A percentile compares a stretch with the other conserved stretches of the same genome.
Conservation (phyloP, 192 early-diverging fungal genomes). For the Entrophospora sp. region DNA sequence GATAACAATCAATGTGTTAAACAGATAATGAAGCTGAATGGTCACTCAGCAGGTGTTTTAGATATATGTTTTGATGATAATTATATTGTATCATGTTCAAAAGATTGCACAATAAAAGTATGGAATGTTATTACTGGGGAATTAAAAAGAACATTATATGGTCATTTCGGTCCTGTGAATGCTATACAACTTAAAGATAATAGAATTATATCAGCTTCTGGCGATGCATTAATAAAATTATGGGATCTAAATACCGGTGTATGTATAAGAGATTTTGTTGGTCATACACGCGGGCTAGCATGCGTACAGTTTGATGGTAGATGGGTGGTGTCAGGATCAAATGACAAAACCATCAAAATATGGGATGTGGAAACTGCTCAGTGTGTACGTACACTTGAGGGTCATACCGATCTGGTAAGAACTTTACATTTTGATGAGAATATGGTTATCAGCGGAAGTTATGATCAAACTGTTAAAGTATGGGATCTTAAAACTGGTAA, state of each 20-base stretch:
- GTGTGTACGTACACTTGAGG: conserved; percentile 51
- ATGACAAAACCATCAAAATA: conserved; percentile 72
- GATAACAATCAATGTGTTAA: conserved; percentile 20
- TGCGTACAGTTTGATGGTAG: conserved; percentile 81
- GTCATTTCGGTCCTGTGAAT: conserved; percentile 93
- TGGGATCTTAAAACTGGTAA: conserved; percentile 84
- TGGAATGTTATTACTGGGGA: conserved; percentile 66
- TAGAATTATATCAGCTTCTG: conserved; percentile 74
- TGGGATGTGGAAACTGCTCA: conserved; percentile 65
- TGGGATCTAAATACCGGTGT: conserved; percentile 67
- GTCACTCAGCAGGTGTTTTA: conserved; percentile 76
- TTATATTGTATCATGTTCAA: conserved; percentile 78
- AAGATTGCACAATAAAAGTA: conserved; percentile 84
- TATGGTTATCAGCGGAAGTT: conserved; percentile 81
- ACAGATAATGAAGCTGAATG: conserved; percentile 43
- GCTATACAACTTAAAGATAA: conserved; percentile 69
- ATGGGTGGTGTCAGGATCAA: conserved; percentile 71
- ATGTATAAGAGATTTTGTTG: conserved; percentile 66
- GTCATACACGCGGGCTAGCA: conserved; percentile 70
- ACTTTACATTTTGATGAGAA: conserved; percentile 79
- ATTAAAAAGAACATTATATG: conserved; percentile 55
- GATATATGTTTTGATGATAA: conserved; percentile 76
- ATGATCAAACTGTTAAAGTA: conserved; percentile 90
- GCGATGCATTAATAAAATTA: conserved; percentile 71
- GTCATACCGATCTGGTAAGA: conserved; percentile 71